phyloP scores from a whole-genome alignment of 768 basidiomycete genomes.

The Amanita exitialis region DNA sequence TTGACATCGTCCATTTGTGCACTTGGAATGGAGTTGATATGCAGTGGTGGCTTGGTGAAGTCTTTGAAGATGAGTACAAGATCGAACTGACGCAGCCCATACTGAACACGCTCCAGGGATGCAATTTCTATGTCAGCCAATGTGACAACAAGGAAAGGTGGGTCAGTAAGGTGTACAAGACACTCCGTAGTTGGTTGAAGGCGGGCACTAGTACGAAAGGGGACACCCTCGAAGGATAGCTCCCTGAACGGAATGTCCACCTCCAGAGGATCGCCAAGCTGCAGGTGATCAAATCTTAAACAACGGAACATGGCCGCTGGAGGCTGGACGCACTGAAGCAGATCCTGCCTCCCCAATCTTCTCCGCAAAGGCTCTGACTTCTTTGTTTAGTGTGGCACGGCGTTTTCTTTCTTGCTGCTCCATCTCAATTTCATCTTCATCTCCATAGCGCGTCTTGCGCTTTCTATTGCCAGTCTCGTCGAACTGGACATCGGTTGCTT shows the following conservation, averaged over 20 bases:
- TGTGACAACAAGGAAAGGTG: constrained; percentile 93
- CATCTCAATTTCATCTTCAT: constrained; percentile 98
- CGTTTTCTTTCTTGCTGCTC: constrained; percentile 95
- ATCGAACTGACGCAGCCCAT: constrained; percentile 94
- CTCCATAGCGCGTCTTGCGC: constrained; percentile 92
- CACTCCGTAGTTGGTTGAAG: constrained; percentile 96
- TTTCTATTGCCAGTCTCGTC: constrained; percentile 99
- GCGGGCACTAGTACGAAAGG: constrained; percentile 89
- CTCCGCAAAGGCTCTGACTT: constrained; percentile 89
- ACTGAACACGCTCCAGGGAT: constrained; percentile 94
- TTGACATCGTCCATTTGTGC: constrained; percentile 93
- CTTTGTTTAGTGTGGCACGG: constrained; percentile 81
- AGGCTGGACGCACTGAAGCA: constrained; percentile 44
- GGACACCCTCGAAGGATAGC: constrained; percentile 94
- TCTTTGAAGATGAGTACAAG: constrained; percentile 96
- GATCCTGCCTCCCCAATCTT: constrained; percentile 82
- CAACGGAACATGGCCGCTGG: neutral
- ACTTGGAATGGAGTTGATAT: constrained; percentile 94
- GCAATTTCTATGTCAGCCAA: constrained; percentile 93
- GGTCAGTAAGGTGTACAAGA: constrained; percentile 89
- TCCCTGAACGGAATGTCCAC: constrained; percentile 97
- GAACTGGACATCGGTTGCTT: constrained; percentile 95
- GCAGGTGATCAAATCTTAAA: constrained; percentile 3
- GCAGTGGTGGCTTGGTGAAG: constrained; percentile 84
- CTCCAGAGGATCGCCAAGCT: constrained; percentile 77